Base-by-base conservation (phyloP, 306 rosid species). In the Coriaria nepalensis region DNA sequence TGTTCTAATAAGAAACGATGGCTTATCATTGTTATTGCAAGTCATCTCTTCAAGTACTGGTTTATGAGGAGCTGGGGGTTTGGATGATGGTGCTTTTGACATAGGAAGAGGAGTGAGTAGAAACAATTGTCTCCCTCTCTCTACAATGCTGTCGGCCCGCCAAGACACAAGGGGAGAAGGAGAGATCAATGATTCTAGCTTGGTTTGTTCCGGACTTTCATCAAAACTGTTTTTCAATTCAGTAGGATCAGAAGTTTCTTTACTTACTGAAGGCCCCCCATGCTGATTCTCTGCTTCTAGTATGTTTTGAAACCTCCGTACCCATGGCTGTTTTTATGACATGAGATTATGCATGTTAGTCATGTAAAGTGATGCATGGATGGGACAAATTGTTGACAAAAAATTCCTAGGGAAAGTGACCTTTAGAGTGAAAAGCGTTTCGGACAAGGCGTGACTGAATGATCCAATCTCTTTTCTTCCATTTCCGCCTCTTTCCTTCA, bases 81-180 rank as follows among this genome's bases (percentile, higher is more conserved):
- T 84, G n/a, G 73, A 74, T 9, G 77, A 78, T 36, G 74, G 60
- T 50, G 77, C 42, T 59, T 79, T 86, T 12, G 96, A 82, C 6
- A 73, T 71, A 15, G 96, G 96, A 60, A 92, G 93, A 38, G 98
- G 98, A 7, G 98, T 92, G 5, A 92, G 83, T 84, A 79, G 67
- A 56, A 92, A 92, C 73, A 92, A 50, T 40, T 85, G 94, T 59
- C 93, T 79, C 63, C 83, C 83, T 51, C 87, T 73, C 33, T 92
- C 73, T 15, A 86, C 72, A 4, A 83, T 75, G 54, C 98, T 75
- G 35, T 86, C 66, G 32, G 80, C 98, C 48, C 79, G 82, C 98
- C 96, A 92, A 0, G 94, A 85, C 49, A 92, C 98, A 37, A 92
- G 93, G 10, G 98, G 94, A 33, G 98, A 92, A 53, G 94, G 94